phyloP scores from a whole-genome alignment of 768 basidiomycete genomes.

The Trametes cubensis region DNA sequence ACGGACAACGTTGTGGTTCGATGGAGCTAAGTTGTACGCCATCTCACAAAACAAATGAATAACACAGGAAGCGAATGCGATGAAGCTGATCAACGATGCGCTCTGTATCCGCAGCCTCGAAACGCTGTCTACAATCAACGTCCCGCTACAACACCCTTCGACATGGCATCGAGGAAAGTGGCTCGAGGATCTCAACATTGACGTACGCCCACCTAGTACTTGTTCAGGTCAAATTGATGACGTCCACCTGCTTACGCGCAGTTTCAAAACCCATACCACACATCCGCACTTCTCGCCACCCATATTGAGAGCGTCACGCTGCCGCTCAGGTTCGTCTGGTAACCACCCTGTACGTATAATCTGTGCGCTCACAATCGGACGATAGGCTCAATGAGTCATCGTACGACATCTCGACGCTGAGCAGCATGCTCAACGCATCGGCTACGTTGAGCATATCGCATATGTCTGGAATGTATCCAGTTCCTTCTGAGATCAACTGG shows the following conservation, averaged over 20 bases:
- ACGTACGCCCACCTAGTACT: slow-evolving; percentile 27
- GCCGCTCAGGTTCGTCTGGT: slow-evolving; percentile 33
- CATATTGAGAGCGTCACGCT: slow-evolving; percentile 42
- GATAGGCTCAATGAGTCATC: slow-evolving; percentile 39
- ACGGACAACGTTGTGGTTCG: slow-evolving; percentile 4
- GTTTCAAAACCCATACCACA: slow-evolving; percentile 33
- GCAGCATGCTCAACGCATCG: slow-evolving; percentile 54
- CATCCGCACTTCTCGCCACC: slow-evolving; percentile 40
- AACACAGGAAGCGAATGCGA: slow-evolving; percentile 35
- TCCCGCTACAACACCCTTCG: slow-evolving; percentile 37
- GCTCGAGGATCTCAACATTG: slow-evolving; percentile 30
- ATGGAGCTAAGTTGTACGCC: slow-evolving; percentile 11
- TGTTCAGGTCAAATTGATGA: background rate
- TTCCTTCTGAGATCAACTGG: slow-evolving; percentile 27
- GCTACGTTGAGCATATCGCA: slow-evolving; percentile 56
- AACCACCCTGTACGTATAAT: no score
- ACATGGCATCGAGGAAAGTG: slow-evolving; percentile 30
- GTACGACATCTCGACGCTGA: slow-evolving; percentile 48
- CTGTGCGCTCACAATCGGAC: no score
- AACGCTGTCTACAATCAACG: slow-evolving; percentile 33
- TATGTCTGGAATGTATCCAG: slow-evolving; percentile 58
- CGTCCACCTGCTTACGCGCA: slow-evolving; percentile 10
- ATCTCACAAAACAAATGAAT: slow-evolving; percentile 31
- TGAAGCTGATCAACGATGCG: slow-evolving; percentile 61
- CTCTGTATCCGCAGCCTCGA: slow-evolving; percentile 43